A percentile compares a stretch with the other conserved stretches of the same genome.
phyloP scores from a whole-genome alignment of 202 grass and related monocot genomes.

The Cymbopogon flexuosus region DNA sequence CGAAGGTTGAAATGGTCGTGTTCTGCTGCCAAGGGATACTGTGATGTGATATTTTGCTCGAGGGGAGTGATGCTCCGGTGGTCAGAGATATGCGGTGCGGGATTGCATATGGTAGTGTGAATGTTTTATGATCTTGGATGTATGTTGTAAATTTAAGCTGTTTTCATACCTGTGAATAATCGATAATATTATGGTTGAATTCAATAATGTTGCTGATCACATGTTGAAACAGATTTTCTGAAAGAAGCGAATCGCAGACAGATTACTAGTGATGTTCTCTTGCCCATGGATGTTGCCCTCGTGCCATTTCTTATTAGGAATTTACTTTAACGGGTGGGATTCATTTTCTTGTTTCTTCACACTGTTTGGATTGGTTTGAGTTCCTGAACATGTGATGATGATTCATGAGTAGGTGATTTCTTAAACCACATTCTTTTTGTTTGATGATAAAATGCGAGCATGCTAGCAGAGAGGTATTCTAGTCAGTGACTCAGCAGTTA shows the following conservation, averaged over 20 bases:
- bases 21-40: background rate
- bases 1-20: background rate
- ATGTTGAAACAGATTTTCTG: background rate
- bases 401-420: background rate
- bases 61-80: background rate
- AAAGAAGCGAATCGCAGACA: background rate
- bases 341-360: slow-evolving; percentile 5
- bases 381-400: background rate
- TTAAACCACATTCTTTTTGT: background rate
- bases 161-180: slow-evolving; percentile 7
- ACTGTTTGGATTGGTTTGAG: slow-evolving; percentile 7
- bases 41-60: background rate
- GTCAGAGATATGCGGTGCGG: background rate
- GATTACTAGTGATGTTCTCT: slow-evolving; percentile 16
- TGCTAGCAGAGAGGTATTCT: background rate
- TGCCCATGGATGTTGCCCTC: slow-evolving; percentile 1
- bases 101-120: background rate
- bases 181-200: background rate
- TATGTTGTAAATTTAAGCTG: background rate
- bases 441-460: slow-evolving; percentile 16
- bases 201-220: background rate
- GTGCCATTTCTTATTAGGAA: background rate
- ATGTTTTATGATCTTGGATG: slow-evolving; percentile 20
- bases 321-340: background rate
- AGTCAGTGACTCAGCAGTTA: background rate